Base-by-base conservation (phyloP, 2,329 filamentous ascomycete genomes). In the Alternaria brassicae region DNA sequence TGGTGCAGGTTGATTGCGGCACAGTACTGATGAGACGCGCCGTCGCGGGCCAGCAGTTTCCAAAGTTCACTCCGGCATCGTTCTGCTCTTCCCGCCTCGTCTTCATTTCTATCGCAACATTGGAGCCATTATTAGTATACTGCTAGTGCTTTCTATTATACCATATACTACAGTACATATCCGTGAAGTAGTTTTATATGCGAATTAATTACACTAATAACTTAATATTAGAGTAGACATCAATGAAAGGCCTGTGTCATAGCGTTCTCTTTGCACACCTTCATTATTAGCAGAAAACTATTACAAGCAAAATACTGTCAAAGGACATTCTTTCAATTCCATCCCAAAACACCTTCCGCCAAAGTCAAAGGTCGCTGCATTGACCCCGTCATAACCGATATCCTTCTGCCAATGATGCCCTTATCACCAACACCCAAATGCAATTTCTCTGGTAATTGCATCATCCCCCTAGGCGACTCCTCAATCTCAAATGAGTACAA, bases 301-400 rank as follows among this genome's bases (percentile, higher is more conserved):
- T 3, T 4, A 40, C 13, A n/a, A 1, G 25, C 12, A 36, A 9
- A 0, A 10, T 17, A 21, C 3, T 7, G 7, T 6, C 0, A 17
- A 2, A 4, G 0, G 6, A 12, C 0, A 2, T 2, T 34, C 17
- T 1, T 23, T 70, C 45, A 77, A 53, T 77, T 77, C 74, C 74
- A 77, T 3, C 74, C 75, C 50, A 76, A 69, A 10, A 77, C 70
- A 0, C 74, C 75, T 52, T 76, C 72, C 0, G 73, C 74, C 0
- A 77, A 44, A 0, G 59, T 66, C 50, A 66, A 36, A 2, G 67
- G 63, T 1, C 63, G 71, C 19, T 52, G 55, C 7, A 27, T 60
- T 25, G 68, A 69, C 9, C 66, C 63, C 0, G 56, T 71, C 71
- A 77, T 71, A 0, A 77, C 62, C 3, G 71, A 73, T 0, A 77